phyloP scores from a whole-genome alignment of 495 filamentous ascomycete genomes.

The Talaromyces thailandensis region DNA sequence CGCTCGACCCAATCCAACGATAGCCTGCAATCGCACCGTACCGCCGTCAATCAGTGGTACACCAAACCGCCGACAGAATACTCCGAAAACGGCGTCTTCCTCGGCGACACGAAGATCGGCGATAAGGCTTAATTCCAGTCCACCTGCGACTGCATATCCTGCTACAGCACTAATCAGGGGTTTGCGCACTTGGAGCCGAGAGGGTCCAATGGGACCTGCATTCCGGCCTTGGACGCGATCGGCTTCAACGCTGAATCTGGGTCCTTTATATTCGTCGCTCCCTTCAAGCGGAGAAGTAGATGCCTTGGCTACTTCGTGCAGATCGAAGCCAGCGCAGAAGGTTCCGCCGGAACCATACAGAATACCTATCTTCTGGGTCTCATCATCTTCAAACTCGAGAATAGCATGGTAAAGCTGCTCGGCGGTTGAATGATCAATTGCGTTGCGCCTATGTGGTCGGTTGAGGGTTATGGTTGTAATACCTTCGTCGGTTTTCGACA shows the following conservation, averaged over 20 bases:
- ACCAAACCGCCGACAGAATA: conserved; percentile 41
- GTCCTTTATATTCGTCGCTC: background rate
- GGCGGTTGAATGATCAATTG: conserved; percentile 28
- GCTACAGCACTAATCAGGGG: conserved; percentile 35
- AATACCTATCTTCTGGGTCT: conserved; percentile 36
- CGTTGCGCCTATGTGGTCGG: conserved; percentile 28
- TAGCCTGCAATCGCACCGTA: conserved; percentile 36
- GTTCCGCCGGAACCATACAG: conserved; percentile 24
- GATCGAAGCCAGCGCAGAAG: conserved; percentile 39
- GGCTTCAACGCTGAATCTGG: background rate
- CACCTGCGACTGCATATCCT: conserved; percentile 42
- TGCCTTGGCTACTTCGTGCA: conserved; percentile 25
- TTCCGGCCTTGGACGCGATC: conserved; percentile 18
- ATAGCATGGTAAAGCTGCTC: conserved; percentile 29
- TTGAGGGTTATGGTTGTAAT: conserved; percentile 38
- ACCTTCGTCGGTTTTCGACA: conserved; percentile 23
- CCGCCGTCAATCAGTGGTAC: conserved; percentile 43
- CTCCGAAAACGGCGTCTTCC: conserved; percentile 38
- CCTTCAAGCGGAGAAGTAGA: conserved; percentile 5
- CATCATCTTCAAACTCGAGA: conserved; percentile 32
- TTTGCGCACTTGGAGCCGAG: conserved; percentile 27
- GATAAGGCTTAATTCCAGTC: conserved; percentile 36
- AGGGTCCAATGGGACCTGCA: conserved; percentile 36
- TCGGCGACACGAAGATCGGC: conserved; percentile 39
- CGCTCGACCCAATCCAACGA: conserved; percentile 39